These are phyloP conservation scores for Aureobasidium pullulans DNA, from an alignment of 2,329 filamentous ascomycete species.

Conservation along the genomic window DNA sequence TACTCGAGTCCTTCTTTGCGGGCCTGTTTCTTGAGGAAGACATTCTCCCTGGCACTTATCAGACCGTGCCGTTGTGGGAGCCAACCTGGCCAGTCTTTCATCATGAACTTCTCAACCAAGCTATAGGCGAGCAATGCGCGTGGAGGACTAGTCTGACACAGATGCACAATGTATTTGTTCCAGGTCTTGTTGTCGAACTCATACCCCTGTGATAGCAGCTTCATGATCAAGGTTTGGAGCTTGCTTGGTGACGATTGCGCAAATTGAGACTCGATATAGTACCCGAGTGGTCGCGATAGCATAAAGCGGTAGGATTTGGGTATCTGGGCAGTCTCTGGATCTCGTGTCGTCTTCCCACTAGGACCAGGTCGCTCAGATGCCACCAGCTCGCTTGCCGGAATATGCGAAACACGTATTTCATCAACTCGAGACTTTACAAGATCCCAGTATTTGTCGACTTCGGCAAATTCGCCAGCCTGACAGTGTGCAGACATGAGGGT, in stretches of 20 bases:
- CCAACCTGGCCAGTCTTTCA: conserved; percentile 76
- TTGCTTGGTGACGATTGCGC: conserved; percentile 39
- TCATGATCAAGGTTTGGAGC: conserved; percentile 24
- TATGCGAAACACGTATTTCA: conserved; percentile 19
- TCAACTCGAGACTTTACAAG: conserved; percentile 50
- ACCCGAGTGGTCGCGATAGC: conserved; percentile 41
- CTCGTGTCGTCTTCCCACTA: neutral
- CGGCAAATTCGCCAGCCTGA: conserved; percentile 48
- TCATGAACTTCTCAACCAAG: conserved; percentile 69
- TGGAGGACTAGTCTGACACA: conserved; percentile 42
- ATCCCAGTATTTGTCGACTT: conserved; percentile 61
- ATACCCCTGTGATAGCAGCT: conserved; percentile 60
- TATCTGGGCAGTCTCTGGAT: neutral
- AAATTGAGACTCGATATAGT: conserved; percentile 47
- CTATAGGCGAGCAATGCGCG: conserved; percentile 61
- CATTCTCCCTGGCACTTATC: conserved; percentile 18
- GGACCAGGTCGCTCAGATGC: neutral
- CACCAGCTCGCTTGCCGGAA: neutral
- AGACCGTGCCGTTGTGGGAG: conserved; percentile 17
- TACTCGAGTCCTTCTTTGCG: conserved; percentile 21
- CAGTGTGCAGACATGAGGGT: conserved; percentile 63
- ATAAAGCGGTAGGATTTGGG: conserved; percentile 38
- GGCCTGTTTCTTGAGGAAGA: conserved; percentile 22
- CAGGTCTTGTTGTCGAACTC: conserved; percentile 67
- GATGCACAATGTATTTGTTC: conserved; percentile 66